Conservation (phyloP, 768 basidiomycete genomes). For the Polyporus arcularius region DNA sequence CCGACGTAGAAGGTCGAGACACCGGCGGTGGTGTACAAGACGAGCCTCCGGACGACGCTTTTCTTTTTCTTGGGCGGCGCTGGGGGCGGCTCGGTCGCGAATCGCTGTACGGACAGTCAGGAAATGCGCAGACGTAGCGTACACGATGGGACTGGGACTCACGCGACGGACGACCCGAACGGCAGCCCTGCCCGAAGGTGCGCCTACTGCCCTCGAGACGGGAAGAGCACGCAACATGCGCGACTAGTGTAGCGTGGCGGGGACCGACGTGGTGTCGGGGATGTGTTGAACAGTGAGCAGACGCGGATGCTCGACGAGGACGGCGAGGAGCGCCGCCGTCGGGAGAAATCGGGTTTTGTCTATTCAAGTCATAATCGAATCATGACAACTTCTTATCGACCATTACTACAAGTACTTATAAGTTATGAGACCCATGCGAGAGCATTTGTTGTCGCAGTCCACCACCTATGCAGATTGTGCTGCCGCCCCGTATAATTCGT, state of each 20-base stretch:
- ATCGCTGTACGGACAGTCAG: conserved; percentile 45
- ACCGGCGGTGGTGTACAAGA: conserved; percentile 68
- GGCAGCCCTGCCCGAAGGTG: conserved; percentile 43
- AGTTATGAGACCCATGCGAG: too few species aligned
- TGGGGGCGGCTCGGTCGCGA: conserved; percentile 57
- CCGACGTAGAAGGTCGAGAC: conserved; percentile 81
- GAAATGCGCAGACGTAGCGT: conserved; percentile 1
- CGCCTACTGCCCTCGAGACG: conserved; percentile 53
- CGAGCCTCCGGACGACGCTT: conserved; percentile 54
- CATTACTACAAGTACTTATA: too few species aligned
- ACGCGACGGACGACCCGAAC: conserved; percentile 63
- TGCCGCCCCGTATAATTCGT: too few species aligned
- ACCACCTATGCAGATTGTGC: too few species aligned
- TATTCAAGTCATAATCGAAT: background rate
- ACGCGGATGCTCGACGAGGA: conserved; percentile 12
- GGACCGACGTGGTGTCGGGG: conserved; percentile 22
- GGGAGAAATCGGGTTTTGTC: conserved; percentile 21
- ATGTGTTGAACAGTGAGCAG: conserved; percentile 20
- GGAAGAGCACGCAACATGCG: conserved; percentile 57
- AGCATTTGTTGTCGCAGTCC: too few species aligned
- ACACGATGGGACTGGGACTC: conserved; percentile 31
- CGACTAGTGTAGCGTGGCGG: conserved; percentile 15
- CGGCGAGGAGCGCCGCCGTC: background rate
- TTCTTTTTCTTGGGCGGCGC: conserved; percentile 53
- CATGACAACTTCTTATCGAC: conserved; percentile 2